Conservation (phyloP, 768 basidiomycete species). For the Pholiota microspora region DNA sequence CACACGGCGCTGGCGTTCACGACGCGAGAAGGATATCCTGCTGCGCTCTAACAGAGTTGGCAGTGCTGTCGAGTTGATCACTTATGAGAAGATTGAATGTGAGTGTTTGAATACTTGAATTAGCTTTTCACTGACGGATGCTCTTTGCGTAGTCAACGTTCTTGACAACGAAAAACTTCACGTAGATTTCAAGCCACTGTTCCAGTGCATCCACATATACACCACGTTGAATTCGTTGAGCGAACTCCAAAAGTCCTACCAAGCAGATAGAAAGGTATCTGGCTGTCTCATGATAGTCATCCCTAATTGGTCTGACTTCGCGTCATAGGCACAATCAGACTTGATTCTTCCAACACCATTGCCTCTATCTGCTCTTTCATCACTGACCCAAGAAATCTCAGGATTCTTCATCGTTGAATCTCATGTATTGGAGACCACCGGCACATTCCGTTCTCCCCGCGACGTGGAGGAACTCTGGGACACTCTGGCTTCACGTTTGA, state of each 20-base stretch:
- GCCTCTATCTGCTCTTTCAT: slow-evolving; percentile 60
- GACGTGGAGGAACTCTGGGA: slow-evolving; percentile 98
- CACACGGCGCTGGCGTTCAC: slow-evolving; percentile 76
- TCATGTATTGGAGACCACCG: slow-evolving; percentile 86
- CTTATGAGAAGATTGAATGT: slow-evolving; percentile 95
- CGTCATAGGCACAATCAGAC: slow-evolving; percentile 86
- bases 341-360: slow-evolving; percentile 84
- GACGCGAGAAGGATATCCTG: slow-evolving; percentile 82
- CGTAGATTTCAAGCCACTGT: slow-evolving; percentile 93
- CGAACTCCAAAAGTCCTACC: slow-evolving; percentile 88
- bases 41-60: slow-evolving; percentile 77
- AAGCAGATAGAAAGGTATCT: slow-evolving; percentile 90
- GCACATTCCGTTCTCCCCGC: slow-evolving; percentile 82
- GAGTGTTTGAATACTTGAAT: slow-evolving; percentile 34
- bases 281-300: not conserved
- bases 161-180: slow-evolving; percentile 86
- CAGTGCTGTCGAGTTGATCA: slow-evolving; percentile 88
- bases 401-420: slow-evolving; percentile 98
- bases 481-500: slow-evolving; percentile 70
- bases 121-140: not conserved
- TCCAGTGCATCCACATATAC: slow-evolving; percentile 97
- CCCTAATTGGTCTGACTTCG: slow-evolving; percentile 4
- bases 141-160: slow-evolving; percentile 65
- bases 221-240: slow-evolving; percentile 86
- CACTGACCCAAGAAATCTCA: slow-evolving; percentile 90